These are phyloP conservation scores for Stephania cephalantha DNA, from an alignment of 164 flowering plant genomes.

Conservation along the genomic window DNA sequence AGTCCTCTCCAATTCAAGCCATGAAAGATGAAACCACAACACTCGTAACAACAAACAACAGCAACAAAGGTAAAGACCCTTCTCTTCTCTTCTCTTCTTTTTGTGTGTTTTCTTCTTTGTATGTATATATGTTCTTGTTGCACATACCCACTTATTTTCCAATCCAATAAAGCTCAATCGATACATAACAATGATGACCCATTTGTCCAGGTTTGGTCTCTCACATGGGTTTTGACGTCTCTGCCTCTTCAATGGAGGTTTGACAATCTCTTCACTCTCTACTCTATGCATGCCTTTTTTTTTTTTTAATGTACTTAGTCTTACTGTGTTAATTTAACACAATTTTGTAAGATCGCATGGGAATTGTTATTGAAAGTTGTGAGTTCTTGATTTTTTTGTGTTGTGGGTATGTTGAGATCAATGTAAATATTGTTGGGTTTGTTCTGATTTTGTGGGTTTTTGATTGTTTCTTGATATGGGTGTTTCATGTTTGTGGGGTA, in stretches of 20 bases:
- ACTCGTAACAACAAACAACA: neutral
- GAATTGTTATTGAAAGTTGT: conserved; percentile 2
- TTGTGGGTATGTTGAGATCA: conserved; percentile 8
- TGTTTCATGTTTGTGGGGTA: neutral
- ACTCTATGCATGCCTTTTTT: conserved; percentile 13
- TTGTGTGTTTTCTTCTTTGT: neutral
- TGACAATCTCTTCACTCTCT: conserved; percentile 1
- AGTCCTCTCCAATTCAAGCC: neutral
- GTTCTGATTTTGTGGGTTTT: conserved; percentile 12
- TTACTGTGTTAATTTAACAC: conserved; percentile 2
- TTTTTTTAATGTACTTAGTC: conserved; percentile 14
- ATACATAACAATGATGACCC: conserved; percentile 15
- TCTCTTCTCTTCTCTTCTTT: neutral
- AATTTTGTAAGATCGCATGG: conserved; percentile 15
- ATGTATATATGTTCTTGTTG: conserved; percentile 13
- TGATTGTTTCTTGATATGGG: conserved; percentile 12
- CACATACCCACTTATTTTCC: conserved; percentile 12
- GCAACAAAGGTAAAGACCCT: neutral
- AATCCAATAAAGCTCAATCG: conserved; percentile 21
- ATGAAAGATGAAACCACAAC: neutral
- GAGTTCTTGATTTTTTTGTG: conserved; percentile 9
- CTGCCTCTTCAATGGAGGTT: conserved; percentile 23
- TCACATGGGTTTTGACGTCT: conserved; percentile 24
- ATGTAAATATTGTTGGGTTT: conserved; percentile 9
- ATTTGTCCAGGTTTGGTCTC: conserved; percentile 13